phyloP scores from a whole-genome alignment of 805 yeast species.

The Metschnikowia reukaufii region DNA sequence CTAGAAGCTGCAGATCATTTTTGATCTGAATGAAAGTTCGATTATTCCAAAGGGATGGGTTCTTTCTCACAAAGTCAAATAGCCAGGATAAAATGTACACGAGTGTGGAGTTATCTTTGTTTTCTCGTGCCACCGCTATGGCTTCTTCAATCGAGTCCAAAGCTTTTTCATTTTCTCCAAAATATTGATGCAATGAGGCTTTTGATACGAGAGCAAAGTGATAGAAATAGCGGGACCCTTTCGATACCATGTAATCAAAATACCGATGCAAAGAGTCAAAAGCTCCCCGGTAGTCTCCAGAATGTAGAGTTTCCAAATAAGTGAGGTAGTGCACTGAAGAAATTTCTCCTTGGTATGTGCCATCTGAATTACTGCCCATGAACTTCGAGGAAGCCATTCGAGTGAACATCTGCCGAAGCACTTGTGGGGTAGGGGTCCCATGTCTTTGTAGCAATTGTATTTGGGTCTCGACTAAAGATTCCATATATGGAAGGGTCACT shows the following conservation, averaged over 20 bases:
- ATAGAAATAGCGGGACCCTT: slow-evolving; percentile 60
- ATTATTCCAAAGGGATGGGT: slow-evolving; percentile 54
- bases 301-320: slow-evolving; percentile 58
- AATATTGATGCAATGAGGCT: slow-evolving; percentile 69
- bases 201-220: slow-evolving; percentile 75
- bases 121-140: slow-evolving; percentile 81
- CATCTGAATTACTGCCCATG: not conserved
- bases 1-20: slow-evolving; percentile 64
- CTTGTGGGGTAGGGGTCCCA: slow-evolving; percentile 10
- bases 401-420: slow-evolving; percentile 1
- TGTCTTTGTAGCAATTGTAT: slow-evolving; percentile 47
- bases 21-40: slow-evolving; percentile 48
- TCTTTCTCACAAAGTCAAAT: slow-evolving; percentile 62
- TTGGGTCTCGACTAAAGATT: slow-evolving; percentile 51
- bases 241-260: slow-evolving; percentile 78
- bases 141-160: slow-evolving; percentile 83
- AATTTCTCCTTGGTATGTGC: slow-evolving; percentile 16
- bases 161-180: slow-evolving; percentile 67
- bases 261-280: slow-evolving; percentile 51
- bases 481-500: slow-evolving; percentile 12
- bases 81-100: slow-evolving; percentile 75
- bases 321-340: slow-evolving; percentile 50
- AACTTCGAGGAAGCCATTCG: slow-evolving; percentile 3
- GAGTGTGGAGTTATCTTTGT: slow-evolving; percentile 70
- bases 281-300: slow-evolving; percentile 61